Evolutionary conservation across 2,329 filamentous ascomycete genomes (phyloP).

Genomic region (Arthrinium puccinioides): DNA sequence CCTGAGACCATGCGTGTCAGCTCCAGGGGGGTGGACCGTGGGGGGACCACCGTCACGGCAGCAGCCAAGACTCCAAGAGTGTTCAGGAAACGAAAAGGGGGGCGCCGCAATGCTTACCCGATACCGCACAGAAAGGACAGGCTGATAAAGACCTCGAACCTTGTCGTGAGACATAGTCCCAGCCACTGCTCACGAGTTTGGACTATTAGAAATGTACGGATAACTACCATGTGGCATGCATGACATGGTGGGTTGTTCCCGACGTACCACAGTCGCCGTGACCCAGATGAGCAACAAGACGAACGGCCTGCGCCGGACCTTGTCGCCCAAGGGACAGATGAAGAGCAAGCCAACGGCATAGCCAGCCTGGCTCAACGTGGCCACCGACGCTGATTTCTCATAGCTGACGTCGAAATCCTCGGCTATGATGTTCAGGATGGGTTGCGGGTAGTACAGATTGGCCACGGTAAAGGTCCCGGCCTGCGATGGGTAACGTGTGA

Average conservation of each 20-base stretch:
- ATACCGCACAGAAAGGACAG: slow-evolving; percentile 54
- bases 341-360: slow-evolving; percentile 61
- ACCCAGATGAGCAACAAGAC: slow-evolving; percentile 53
- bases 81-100: slow-evolving; percentile 36
- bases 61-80: neutral
- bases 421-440: slow-evolving; percentile 59
- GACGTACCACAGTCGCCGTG: slow-evolving; percentile 53
- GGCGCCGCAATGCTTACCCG: slow-evolving; percentile 33
- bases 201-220: neutral
- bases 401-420: slow-evolving; percentile 55
- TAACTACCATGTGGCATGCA: neutral
- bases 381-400: slow-evolving; percentile 49
- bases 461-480: slow-evolving; percentile 55
- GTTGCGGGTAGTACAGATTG: slow-evolving; percentile 64
- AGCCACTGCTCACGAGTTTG: slow-evolving; percentile 34
- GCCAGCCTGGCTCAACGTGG: slow-evolving; percentile 61
- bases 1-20: slow-evolving; percentile 5
- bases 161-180: slow-evolving; percentile 53
- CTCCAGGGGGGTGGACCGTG: too few species aligned
- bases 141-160: slow-evolving; percentile 50
- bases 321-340: slow-evolving; percentile 59
- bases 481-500: slow-evolving; percentile 8
- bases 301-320: slow-evolving; percentile 51
- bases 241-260: too few species aligned
- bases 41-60: neutral